phyloP scores from a whole-genome alignment of 176 grass and related monocot species.

The Eragrostis curvula region DNA sequence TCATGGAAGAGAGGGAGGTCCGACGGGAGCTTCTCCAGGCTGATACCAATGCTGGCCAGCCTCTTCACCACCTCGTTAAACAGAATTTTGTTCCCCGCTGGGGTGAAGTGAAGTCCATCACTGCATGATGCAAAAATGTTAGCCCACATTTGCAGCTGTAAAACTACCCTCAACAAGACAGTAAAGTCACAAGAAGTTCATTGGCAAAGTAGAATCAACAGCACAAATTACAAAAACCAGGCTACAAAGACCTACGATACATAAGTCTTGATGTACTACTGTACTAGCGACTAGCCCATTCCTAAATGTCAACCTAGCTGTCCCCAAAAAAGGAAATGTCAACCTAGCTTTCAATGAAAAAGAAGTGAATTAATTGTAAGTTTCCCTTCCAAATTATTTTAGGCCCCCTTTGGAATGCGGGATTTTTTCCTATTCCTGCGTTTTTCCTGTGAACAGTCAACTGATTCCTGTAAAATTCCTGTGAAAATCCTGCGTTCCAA shows the following conservation, averaged over 20 bases:
- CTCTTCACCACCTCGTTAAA: slow-evolving; percentile 66
- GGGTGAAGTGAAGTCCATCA: slow-evolving; percentile 83
- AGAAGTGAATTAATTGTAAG: no score
- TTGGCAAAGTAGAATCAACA: not conserved
- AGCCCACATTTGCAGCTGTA: not conserved
- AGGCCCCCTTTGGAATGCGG: no score
- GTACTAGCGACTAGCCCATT: not conserved
- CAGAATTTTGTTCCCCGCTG: slow-evolving; percentile 68
- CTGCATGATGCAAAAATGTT: slow-evolving; percentile 44
- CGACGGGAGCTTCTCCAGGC: slow-evolving; percentile 45
- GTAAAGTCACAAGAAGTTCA: not conserved
- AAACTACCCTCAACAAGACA: not conserved
- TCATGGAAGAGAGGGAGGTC: slow-evolving; percentile 66
- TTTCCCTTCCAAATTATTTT: no score
- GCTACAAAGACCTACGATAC: not conserved
- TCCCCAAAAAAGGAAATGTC: no score
- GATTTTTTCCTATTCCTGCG: no score
- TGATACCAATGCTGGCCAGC: slow-evolving; percentile 53
- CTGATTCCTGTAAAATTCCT: no score
- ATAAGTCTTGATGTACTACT: not conserved
- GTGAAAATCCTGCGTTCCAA: no score
- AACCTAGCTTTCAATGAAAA: no score
- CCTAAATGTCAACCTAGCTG: not conserved
- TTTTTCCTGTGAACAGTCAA: no score
- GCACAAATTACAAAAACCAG: not conserved